Conservation (phyloP, 2,329 filamentous ascomycete genomes). For the Fusarium lyarnte region DNA sequence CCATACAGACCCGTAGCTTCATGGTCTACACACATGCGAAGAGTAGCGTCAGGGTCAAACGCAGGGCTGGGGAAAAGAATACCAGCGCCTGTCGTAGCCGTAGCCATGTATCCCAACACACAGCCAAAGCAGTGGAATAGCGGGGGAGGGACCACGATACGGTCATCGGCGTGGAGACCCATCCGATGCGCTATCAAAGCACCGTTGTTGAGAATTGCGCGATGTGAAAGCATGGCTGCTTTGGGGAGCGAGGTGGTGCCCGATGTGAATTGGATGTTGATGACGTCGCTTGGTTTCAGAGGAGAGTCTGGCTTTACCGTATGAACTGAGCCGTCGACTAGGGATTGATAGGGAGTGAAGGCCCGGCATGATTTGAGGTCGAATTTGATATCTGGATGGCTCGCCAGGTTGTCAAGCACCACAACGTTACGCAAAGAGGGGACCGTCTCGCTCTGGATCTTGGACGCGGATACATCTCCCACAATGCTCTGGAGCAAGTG, state of each 20-base stretch:
- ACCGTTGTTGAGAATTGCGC: constrained; percentile 92
- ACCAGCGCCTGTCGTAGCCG: constrained; percentile 79
- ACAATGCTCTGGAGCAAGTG: constrained; percentile 57
- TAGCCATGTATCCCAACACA: constrained; percentile 95
- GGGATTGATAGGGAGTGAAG: constrained; percentile 57
- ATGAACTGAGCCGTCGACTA: constrained; percentile 50
- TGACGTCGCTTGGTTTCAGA: constrained; percentile 72
- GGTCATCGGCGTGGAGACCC: constrained; percentile 77
- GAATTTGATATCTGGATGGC: constrained; percentile 58
- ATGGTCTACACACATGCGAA: constrained; percentile 65
- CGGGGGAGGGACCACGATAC: constrained; percentile 85
- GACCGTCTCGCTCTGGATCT: constrained; percentile 58
- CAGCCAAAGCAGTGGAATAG: constrained; percentile 92
- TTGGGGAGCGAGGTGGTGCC: constrained; percentile 94
- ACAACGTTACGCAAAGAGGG: constrained; percentile 78
- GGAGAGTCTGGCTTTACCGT: constrained; percentile 56
- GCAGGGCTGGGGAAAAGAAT: constrained; percentile 89
- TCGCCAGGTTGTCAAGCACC: constrained; percentile 78
- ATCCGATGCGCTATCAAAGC: constrained; percentile 85
- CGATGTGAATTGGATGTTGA: constrained; percentile 97
- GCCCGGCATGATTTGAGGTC: constrained; percentile 52
- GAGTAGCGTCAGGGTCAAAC: constrained; percentile 80
- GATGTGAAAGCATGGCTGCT: constrained; percentile 88
- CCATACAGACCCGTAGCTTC: constrained; percentile 78
- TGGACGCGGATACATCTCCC: constrained; percentile 51